phyloP scores from a whole-genome alignment of 1,284 basidiomycete genomes.

The Neolentinus lepideus region DNA sequence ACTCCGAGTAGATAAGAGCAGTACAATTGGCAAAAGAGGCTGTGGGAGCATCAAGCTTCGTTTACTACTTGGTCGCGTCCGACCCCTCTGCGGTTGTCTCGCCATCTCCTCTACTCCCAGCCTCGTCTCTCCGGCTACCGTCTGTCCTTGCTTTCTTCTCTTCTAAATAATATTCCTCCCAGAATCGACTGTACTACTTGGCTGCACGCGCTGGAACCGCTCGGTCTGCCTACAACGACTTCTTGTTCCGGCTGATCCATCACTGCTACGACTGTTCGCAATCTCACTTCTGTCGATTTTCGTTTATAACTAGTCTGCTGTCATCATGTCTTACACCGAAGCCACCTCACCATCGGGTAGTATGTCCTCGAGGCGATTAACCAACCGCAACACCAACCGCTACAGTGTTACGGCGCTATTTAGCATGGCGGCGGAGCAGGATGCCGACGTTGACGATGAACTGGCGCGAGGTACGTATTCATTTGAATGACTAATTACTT shows the following conservation, averaged over 20 bases:
- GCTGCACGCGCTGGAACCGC: constrained; percentile 25
- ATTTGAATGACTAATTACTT: neutral
- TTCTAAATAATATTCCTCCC: constrained; percentile 11
- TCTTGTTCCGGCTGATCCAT: neutral
- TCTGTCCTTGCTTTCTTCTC: neutral
- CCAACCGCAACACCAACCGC: constrained; percentile 91
- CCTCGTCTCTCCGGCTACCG: constrained; percentile 1
- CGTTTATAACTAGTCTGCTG: constrained; percentile 5
- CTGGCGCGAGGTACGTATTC: constrained; percentile 80
- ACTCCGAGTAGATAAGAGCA: neutral
- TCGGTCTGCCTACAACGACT: constrained; percentile 10
- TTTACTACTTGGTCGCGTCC: neutral
- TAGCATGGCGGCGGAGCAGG: constrained; percentile 97
- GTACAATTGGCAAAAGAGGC: neutral
- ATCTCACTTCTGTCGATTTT: constrained; percentile 8
- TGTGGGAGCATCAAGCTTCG: neutral
- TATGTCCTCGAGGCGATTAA: constrained; percentile 65
- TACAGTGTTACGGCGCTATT: constrained; percentile 96
- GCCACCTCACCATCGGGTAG: constrained; percentile 54
- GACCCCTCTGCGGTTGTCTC: neutral
- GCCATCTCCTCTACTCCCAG: constrained; percentile 3
- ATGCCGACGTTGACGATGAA: constrained; percentile 98
- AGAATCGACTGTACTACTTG: constrained; percentile 19
- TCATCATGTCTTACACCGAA: constrained; percentile 58
- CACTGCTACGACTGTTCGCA: constrained; percentile 10